Evolutionary conservation across 441 rosid species (phyloP).

Genomic region (Jatropha podagrica): DNA sequence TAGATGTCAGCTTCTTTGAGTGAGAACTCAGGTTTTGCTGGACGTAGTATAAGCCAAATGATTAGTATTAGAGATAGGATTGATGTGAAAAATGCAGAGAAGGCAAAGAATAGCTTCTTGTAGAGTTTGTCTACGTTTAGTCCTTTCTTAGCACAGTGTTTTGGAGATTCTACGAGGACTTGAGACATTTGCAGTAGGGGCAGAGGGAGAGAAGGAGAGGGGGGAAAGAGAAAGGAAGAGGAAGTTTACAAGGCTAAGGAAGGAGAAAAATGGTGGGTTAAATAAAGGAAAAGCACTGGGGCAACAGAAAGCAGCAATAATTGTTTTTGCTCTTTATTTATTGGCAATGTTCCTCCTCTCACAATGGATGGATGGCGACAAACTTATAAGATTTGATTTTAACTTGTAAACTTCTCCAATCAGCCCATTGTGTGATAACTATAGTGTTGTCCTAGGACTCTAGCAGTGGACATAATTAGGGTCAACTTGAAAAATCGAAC

Average conservation of each 20-base stretch:
- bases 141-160: conserved; percentile 50
- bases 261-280: conserved; percentile 11
- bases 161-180: conserved; percentile 42
- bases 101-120: conserved; percentile 44
- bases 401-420: too few species aligned
- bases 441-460: too few species aligned
- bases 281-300: conserved; percentile 21
- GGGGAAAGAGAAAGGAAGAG: background rate
- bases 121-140: conserved; percentile 28
- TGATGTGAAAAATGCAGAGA: conserved; percentile 40
- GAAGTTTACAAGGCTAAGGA: conserved; percentile 29
- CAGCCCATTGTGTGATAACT: too few species aligned
- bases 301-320: conserved; percentile 26
- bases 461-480: too few species aligned
- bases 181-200: conserved; percentile 56
- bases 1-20: conserved; percentile 48
- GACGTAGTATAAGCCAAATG: conserved; percentile 56
- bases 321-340: conserved; percentile 14
- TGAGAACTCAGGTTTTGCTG: conserved; percentile 54
- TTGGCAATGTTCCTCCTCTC: too few species aligned
- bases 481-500: too few species aligned
- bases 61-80: conserved; percentile 43
- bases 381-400: too few species aligned
- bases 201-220: background rate
- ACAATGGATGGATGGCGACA: too few species aligned